Conservation (phyloP, 345 rosid species). For the Eucalyptus paniculata region DNA sequence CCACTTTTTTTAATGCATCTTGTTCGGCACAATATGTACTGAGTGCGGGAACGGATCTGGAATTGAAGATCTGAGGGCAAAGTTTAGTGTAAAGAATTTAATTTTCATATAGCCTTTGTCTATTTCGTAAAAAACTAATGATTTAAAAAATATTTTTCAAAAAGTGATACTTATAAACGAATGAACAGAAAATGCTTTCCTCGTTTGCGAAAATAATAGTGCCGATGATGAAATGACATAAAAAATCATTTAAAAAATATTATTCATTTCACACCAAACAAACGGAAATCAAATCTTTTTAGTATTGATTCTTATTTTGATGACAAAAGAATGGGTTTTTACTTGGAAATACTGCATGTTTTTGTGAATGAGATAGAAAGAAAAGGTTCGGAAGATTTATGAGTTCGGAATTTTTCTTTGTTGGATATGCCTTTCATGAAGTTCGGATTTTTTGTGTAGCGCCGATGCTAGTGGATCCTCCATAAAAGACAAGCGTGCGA, state of each 20-base stretch:
- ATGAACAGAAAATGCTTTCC: accelerated
- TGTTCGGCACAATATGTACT: not conserved
- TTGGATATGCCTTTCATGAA: not conserved
- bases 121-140: not conserved
- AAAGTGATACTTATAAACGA: not conserved
- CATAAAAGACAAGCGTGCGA: not conserved
- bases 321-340: not conserved
- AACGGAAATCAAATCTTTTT: not conserved
- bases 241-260: accelerated
- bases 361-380: not conserved
- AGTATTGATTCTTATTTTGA: too few relatives aligned
- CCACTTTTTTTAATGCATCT: not conserved
- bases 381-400: not conserved
- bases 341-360: not conserved
- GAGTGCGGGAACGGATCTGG: not conserved
- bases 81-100: not conserved
- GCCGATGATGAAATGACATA: not conserved
- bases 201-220: accelerated
- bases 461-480: not conserved
- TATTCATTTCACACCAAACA: accelerated
- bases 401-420: not conserved
- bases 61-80: not conserved
- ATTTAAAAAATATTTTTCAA: not conserved
- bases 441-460: not conserved
- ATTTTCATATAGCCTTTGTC: not conserved